Base-by-base conservation (phyloP, 192 early-diverging fungal genomes). In the Rhizophlyctis rosea region DNA sequence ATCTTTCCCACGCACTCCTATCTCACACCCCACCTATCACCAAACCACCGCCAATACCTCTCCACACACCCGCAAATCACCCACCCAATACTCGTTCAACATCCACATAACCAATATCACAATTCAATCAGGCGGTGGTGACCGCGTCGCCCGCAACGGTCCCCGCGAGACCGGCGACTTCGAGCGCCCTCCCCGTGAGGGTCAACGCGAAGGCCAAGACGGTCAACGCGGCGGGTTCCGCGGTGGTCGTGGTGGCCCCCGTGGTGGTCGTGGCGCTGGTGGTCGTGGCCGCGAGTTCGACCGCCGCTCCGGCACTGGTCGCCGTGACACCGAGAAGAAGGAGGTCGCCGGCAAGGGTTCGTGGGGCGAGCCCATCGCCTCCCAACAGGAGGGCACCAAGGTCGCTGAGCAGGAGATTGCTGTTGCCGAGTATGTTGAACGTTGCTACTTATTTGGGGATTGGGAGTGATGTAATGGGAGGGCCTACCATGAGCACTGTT, bases 301-400 rank as follows among this genome's bases (percentile, higher is more conserved):
- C 73, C 90, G 92, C 68, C 91, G 91, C 83, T 86, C 81, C 70
- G 88, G 72, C 52, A 90, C 88, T n/a, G 90, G 87, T 44, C 70
- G 71, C 51, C 78, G 76, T 54, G 93, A 94, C 70, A 86, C 85
- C 49, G 88, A 89, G 36, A 98, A 98, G 87, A 96, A 98, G 82
- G 88, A 90, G 71, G 70, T 76, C 49, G 81, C 77, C 62, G 79
- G 76, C 34, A 87, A 81, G 70, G 87, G 88, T 71, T 86, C 85
- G 34, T 92, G 91, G 91, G 89, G 92, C 27, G 76, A 90, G 56
- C 60, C 87, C 31, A 70, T 78, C 29, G 71, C 76, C 58, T 76
- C 85, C 60, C 69, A 78, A 56, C 78, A 81, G 51, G 79, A 63
- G 44, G 73, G 65, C 36, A 81, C 88, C 69, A 76, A 76, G 64